These are phyloP conservation scores for Eremothecium cymbalariae DNA, from an alignment of 1,139 yeast species.

Conservation along the genomic window DNA sequence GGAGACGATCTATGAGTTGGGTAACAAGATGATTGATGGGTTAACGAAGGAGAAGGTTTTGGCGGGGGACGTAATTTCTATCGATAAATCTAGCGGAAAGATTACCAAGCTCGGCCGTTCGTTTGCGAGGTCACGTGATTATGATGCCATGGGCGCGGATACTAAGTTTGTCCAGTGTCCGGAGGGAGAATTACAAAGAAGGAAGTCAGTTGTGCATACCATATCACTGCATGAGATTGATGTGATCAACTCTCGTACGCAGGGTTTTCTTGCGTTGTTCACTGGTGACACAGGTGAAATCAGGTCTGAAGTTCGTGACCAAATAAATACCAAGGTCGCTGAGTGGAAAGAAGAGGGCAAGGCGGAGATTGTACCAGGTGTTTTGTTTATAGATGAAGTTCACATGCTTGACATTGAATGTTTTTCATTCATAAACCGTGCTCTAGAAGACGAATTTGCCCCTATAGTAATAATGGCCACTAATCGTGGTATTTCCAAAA, in stretches of 20 bases:
- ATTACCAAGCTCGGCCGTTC: conserved; percentile 92
- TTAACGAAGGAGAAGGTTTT: conserved; percentile 89
- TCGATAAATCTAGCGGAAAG: conserved; percentile 93
- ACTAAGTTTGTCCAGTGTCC: conserved; percentile 97
- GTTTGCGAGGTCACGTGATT: conserved; percentile 91
- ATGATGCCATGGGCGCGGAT: conserved; percentile 99
- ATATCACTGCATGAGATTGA: conserved; percentile 96
- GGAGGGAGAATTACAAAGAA: conserved; percentile 94
- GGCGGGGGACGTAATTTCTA: conserved; percentile 95
- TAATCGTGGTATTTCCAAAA: conserved; percentile 84
- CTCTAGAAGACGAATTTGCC: conserved; percentile 91
- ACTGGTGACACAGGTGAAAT: conserved; percentile 98
- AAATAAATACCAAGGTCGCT: conserved; percentile 91
- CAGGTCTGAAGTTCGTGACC: conserved; percentile 91
- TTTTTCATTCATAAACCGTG: conserved; percentile 90
- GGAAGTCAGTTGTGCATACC: conserved; percentile 92
- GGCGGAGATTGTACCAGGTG: conserved; percentile 98
- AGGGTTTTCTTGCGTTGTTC: conserved; percentile 92
- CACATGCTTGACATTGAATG: conserved; percentile 98
- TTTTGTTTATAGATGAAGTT: conserved; percentile 93
- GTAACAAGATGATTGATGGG: conserved; percentile 95
- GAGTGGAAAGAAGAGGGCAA: conserved; percentile 99
- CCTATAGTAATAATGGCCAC: conserved; percentile 99
- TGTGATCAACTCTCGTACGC: conserved; percentile 95
- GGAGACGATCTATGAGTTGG: conserved; percentile 97